A percentile compares a stretch with the other conserved stretches of the same genome.
phyloP scores from a whole-genome alignment of 805 yeast species.

The Cyberlindnera maritima region DNA sequence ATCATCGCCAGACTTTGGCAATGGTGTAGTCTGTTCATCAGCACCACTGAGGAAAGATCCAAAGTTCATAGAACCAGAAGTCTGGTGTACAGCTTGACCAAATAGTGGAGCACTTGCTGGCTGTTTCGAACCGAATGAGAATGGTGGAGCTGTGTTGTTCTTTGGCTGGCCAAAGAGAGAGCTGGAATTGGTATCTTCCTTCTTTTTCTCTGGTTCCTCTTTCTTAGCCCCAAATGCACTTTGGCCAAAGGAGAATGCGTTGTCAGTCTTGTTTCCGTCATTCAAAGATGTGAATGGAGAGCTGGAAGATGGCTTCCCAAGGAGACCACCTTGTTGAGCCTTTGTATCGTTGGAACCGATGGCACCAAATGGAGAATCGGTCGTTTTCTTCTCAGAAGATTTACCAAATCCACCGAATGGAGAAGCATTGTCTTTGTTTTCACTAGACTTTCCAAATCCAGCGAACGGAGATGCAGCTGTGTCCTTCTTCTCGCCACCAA shows the following conservation, averaged over 20 bases:
- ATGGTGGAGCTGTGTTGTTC: background rate
- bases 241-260: background rate
- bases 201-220: background rate
- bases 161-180: background rate
- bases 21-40: background rate
- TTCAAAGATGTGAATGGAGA: conserved; percentile 9
- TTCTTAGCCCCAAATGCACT: background rate
- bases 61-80: conserved; percentile 3
- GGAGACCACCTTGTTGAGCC: background rate
- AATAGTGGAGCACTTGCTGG: background rate
- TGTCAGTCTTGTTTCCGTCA: background rate
- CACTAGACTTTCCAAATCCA: background rate
- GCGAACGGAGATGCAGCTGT: background rate
- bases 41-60: conserved; percentile 9
- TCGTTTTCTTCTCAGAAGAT: background rate
- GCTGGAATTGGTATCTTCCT: no score
- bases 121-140: background rate
- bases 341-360: background rate
- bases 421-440: conserved; percentile 3
- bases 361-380: background rate
- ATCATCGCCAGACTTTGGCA: conserved; percentile 7
- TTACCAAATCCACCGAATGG: conserved; percentile 19
- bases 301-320: background rate
- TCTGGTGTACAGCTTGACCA: background rate
- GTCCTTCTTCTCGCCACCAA: background rate